Base-by-base conservation (phyloP, 495 filamentous ascomycete genomes). In the Amorphotheca resinae region DNA sequence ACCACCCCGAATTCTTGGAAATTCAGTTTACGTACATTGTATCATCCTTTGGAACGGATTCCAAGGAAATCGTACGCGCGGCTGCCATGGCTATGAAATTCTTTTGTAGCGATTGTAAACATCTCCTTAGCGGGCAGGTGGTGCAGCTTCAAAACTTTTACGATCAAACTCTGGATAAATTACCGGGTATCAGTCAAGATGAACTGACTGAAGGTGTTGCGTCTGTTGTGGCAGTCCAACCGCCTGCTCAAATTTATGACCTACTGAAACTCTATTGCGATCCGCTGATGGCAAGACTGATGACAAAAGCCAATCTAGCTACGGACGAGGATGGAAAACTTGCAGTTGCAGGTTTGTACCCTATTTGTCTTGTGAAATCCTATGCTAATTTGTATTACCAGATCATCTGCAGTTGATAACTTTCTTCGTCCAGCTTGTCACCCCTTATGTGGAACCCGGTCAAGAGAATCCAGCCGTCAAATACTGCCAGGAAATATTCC, bases 181-280 rank as follows among this genome's bases (percentile, higher is more conserved):
- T 99, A 11, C 85, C 87, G 11, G 72, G 76, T 8, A 62, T 73
- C 23, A 96, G 91, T 59, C 87, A 95, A 61, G 87, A 96, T 56
- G 91, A 99, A 59, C 68, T 96, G 38, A 95, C 88, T 0, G 89
- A 96, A 53, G 91, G 91, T 49, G 87, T 94, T 33, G 88, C 91
- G 2, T 78, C 77, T 28, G 87, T 99, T 21, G 76, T 99, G 33
- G 81, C 85, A 9, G 84, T 82, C 12, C 91, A 95, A 55, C 85
- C 87, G 9, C 52, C 75, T 7, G 74, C 79, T 25, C 80, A 87
- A 55, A 73, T 87, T 11, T 91, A 89, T 63, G 73, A 73, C 30
- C 78, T 81, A 4, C 72, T 95, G 50, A 93, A 94, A 63, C 69
- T 91, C 44, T 95, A 89, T 68, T 95, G 89, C 59, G 85, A 95